Conservation (phyloP, 2,329 filamentous ascomycete genomes). For the Cordyceps cicadae region DNA sequence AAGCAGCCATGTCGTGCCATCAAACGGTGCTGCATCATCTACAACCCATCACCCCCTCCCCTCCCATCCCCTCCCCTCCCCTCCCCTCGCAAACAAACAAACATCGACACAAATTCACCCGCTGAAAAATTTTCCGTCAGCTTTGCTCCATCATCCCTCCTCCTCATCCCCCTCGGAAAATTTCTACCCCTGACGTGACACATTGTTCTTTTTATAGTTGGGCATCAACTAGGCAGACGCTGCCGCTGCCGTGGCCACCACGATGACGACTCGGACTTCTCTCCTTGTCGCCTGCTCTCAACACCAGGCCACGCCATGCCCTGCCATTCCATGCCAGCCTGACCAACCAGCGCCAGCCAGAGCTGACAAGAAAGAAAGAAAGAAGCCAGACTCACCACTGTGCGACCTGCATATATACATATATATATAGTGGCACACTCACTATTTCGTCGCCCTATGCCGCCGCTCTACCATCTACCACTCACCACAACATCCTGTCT, state of each 20-base stretch:
- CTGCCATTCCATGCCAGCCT: not conserved
- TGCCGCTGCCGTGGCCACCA: not conserved
- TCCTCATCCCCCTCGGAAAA: not conserved
- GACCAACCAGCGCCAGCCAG: not conserved
- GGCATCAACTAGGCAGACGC: slow-evolving; percentile 8
- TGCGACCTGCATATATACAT: slow-evolving; percentile 11
- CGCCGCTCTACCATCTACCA: not conserved
- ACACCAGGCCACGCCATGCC: not conserved
- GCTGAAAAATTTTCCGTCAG: not conserved
- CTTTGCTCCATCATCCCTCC: not conserved
- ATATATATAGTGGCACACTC: slow-evolving; percentile 11
- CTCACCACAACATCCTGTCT: not conserved
- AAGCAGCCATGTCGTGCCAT: not conserved
- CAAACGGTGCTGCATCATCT: slow-evolving; percentile 1
- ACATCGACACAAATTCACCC: not conserved
- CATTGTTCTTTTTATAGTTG: slow-evolving; percentile 6
- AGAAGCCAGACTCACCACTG: not conserved
- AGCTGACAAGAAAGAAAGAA: not conserved
- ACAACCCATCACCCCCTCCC: not conserved
- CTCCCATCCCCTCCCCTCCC: not conserved
- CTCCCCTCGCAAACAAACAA: not conserved
- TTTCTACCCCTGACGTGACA: not conserved
- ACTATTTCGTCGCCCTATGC: not conserved
- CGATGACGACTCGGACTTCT: not conserved
- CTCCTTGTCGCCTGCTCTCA: not conserved